Base-by-base conservation (phyloP, 805 yeast genomes). In the Candida glaebosa region DNA sequence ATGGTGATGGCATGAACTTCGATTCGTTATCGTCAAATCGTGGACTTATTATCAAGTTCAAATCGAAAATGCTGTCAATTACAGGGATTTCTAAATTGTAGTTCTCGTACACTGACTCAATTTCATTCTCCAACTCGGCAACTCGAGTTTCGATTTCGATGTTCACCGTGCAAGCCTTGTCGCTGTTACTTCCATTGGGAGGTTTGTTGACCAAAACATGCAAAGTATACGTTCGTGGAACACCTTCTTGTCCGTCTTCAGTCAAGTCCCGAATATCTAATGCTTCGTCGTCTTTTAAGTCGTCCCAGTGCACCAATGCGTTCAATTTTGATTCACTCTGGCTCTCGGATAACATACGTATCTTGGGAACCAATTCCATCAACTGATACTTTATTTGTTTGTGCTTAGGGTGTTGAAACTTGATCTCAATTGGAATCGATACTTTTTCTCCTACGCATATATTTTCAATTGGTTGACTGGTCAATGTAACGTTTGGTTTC, bases 221-320 rank as follows among this genome's bases (percentile, higher is more conserved):
- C 30, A 66, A 50, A 1, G 14, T 34, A 28, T 51, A 52, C 15
- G 22, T 32, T 14, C 30, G 43, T 10, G 28, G 5, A 22, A 40
- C 41, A 14, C 28, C 31, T 1, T 31, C 28, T 1, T 38, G 47
- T 1, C 38, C 31, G n/a, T n/a, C n/a, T n/a, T 40, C 41, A 1
- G 48, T 46, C 3, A 54, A 39, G 1, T 44, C 44, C 3, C 47
- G 39, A 22, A 68, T 36, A 18, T 53, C 52, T 31, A 69, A 46
- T 1, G 67, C 58, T 43, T 65, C 71, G 37, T 69, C 75, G 44
- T 69, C 75, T 43, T 69, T 69, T 33, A 61, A 43, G 5, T 38
- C 47, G 17, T 63, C 58, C 73, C 73, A 69, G 40, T 56, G 57
- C 3, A 52, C 52, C 34, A 51, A 61, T 2, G 59, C 51, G 5